These are phyloP conservation scores for Madurella fahalii DNA, from an alignment of 2,329 filamentous ascomycete species.

Conservation along the genomic window DNA sequence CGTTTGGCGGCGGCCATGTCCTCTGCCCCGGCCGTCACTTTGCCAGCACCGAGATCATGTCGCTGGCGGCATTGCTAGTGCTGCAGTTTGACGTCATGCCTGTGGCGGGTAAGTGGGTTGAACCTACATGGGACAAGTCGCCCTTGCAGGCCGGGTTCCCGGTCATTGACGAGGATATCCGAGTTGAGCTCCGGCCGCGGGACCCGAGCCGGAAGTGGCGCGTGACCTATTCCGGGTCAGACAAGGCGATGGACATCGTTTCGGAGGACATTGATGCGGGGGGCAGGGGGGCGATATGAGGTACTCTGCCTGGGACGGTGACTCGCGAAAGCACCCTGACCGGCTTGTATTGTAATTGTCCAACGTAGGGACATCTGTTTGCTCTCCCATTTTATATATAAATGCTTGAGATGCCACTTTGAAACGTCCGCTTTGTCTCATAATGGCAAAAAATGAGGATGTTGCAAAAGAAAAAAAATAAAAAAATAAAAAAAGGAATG, in stretches of 20 bases:
- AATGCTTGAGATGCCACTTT: too few relatives aligned
- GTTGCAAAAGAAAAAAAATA: too few relatives aligned
- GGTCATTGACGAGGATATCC: slow-evolving; percentile 25
- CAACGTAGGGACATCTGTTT: too few relatives aligned
- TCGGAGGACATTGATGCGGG: slow-evolving; percentile 23
- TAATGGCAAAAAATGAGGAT: too few relatives aligned
- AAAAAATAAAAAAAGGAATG: too few relatives aligned
- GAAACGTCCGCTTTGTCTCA: too few relatives aligned
- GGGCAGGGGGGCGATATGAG: neutral
- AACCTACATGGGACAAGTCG: slow-evolving; percentile 24
- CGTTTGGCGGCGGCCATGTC: slow-evolving; percentile 47
- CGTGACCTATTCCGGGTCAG: slow-evolving; percentile 20
- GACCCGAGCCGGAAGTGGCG: slow-evolving; percentile 21
- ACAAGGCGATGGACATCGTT: slow-evolving; percentile 28
- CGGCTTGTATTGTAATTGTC: too few relatives aligned
- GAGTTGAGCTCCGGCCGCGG: slow-evolving; percentile 20
- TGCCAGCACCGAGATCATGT: slow-evolving; percentile 28
- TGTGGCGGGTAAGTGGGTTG: slow-evolving; percentile 18
- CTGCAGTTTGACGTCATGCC: slow-evolving; percentile 22
- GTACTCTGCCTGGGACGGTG: too few relatives aligned
- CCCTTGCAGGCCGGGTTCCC: slow-evolving; percentile 23
- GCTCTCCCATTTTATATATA: too few relatives aligned
- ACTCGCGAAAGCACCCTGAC: too few relatives aligned
- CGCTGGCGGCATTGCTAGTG: slow-evolving; percentile 23
- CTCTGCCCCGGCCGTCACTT: slow-evolving; percentile 31